Percentiles rank a stretch among this genome's conserved stretches.
phyloP scores from a whole-genome alignment of 2,329 filamentous ascomycete genomes.

The Xylariaceae sp. region DNA sequence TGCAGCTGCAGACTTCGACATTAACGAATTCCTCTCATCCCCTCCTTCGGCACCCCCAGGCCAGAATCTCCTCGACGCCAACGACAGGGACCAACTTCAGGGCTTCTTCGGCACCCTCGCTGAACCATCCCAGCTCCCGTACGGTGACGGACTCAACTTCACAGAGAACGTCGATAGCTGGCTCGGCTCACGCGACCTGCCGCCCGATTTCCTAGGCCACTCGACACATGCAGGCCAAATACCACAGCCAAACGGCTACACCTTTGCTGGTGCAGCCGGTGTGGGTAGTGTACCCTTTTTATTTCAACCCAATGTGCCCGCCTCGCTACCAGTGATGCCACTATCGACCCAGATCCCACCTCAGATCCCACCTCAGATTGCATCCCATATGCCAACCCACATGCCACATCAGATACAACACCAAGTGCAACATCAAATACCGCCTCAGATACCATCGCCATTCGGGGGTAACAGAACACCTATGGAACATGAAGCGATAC shows the following conservation, averaged over 20 bases:
- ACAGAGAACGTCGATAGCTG: slow-evolving; percentile 31
- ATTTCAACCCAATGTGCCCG: slow-evolving; percentile 28
- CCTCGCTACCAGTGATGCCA: slow-evolving; percentile 24
- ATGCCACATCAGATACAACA: slow-evolving; percentile 12
- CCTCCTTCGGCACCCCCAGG: slow-evolving; percentile 63
- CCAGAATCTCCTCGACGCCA: slow-evolving; percentile 63
- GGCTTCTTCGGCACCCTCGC: slow-evolving; percentile 54
- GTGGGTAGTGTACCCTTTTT: slow-evolving; percentile 11
- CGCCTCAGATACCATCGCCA: slow-evolving; percentile 13
- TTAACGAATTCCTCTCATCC: not conserved
- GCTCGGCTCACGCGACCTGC: slow-evolving; percentile 24
- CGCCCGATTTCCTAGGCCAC: slow-evolving; percentile 64
- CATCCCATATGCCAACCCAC: slow-evolving; percentile 20
- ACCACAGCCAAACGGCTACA: too few relatives aligned
- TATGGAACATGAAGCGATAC: too few relatives aligned
- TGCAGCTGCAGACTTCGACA: not conserved
- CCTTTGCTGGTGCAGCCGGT: too few relatives aligned
- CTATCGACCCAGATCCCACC: slow-evolving; percentile 30
- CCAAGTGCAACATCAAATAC: slow-evolving; percentile 17
- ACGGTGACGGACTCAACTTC: slow-evolving; percentile 50
- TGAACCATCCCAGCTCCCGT: slow-evolving; percentile 49
- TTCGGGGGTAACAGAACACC: too few relatives aligned
- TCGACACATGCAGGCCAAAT: slow-evolving; percentile 55
- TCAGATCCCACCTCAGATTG: slow-evolving; percentile 15
- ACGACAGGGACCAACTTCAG: slow-evolving; percentile 57